Conservation (phyloP, 768 basidiomycete genomes). For the Suillus variegatus region DNA sequence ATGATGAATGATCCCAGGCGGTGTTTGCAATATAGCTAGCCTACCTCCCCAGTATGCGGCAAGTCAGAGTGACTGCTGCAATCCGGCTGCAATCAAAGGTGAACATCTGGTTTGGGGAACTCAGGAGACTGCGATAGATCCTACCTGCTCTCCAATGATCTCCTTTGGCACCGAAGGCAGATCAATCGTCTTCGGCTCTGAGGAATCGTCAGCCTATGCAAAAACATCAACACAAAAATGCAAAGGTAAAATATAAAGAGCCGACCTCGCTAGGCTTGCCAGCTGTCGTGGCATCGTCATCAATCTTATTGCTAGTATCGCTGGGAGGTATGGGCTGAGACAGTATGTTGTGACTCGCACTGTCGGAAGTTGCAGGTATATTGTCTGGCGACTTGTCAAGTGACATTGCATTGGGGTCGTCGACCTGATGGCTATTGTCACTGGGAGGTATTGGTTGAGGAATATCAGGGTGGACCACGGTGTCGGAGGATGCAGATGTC, state of each 20-base stretch:
- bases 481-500: background rate
- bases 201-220: background rate
- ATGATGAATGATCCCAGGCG: background rate
- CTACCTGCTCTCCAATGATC: background rate
- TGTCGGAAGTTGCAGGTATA: background rate
- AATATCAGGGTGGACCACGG: background rate
- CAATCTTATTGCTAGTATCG: slow-evolving; percentile 4
- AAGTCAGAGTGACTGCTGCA: background rate
- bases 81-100: background rate
- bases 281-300: slow-evolving; percentile 16
- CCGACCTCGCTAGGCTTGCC: slow-evolving; percentile 24
- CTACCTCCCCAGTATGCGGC: background rate
- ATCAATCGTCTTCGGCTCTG: background rate
- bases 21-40: background rate
- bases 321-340: slow-evolving; percentile 1
- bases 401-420: background rate
- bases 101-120: background rate
- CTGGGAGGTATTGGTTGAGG: background rate
- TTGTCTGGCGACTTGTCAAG: background rate
- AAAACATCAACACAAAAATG: background rate
- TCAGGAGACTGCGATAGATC: background rate
- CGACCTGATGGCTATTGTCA: slow-evolving; percentile 4
- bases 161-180: background rate
- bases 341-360: background rate
- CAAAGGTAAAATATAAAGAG: background rate